phyloP scores from a whole-genome alignment of 331 rosid genomes.

The Phaseolus coccineus region DNA sequence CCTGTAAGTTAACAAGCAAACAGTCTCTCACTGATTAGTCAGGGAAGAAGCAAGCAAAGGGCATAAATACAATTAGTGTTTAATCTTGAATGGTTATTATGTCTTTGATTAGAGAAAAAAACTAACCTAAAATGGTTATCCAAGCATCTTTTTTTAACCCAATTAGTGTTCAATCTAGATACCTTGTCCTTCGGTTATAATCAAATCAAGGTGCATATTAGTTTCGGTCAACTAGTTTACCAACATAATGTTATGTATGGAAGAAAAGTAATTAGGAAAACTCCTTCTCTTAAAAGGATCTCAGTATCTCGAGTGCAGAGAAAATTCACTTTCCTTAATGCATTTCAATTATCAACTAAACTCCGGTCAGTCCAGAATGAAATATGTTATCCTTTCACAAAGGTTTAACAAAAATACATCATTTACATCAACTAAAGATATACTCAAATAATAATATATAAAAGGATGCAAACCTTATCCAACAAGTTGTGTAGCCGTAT shows the following conservation, averaged over 20 bases:
- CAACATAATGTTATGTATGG: too few relatives aligned
- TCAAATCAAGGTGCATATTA: constrained; percentile 2
- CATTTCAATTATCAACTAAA: too few relatives aligned
- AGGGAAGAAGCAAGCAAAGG: neutral
- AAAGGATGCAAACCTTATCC: too few relatives aligned
- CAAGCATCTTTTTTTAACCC: constrained; percentile 17
- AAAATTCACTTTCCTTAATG: too few relatives aligned
- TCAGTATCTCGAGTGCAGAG: too few relatives aligned
- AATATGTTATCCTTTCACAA: neutral
- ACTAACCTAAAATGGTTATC: constrained; percentile 26
- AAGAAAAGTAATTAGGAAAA: too few relatives aligned
- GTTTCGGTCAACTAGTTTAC: neutral
- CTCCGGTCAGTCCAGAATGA: too few relatives aligned
- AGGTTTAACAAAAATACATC: neutral
- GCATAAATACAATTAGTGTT: constrained; percentile 3
- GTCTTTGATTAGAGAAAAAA: constrained; percentile 1
- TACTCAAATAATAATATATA: too few relatives aligned
- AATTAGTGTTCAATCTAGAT: neutral
- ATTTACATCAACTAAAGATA: too few relatives aligned
- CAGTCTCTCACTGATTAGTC: constrained; percentile 30
- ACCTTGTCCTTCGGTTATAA: neutral
- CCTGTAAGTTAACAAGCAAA: constrained; percentile 53
- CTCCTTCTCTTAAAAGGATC: too few relatives aligned
- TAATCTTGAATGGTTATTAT: neutral
- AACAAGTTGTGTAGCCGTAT: too few relatives aligned